Conservation (phyloP, 2,329 filamentous ascomycete species). For the Microdochium paspali region DNA sequence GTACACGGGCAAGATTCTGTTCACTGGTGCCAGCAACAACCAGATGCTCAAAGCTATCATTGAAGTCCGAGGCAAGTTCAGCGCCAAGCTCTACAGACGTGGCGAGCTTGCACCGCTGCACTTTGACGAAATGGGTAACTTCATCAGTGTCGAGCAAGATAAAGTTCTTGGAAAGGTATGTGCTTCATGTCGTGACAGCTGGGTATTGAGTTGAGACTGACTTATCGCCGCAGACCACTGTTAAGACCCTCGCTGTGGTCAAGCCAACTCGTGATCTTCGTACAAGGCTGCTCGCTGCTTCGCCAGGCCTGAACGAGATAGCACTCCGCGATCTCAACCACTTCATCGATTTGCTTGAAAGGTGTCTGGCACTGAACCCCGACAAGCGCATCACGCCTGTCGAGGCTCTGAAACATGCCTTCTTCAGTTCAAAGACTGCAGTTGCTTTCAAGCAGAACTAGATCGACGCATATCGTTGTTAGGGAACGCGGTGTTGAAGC, state of each 20-base stretch:
- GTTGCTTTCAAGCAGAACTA: slow-evolving; percentile 10
- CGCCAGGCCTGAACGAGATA: slow-evolving; percentile 61
- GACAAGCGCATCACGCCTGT: slow-evolving; percentile 82
- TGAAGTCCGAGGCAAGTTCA: slow-evolving; percentile 89
- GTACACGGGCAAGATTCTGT: slow-evolving; percentile 95
- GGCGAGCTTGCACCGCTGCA: slow-evolving; percentile 68
- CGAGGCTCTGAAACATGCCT: slow-evolving; percentile 83
- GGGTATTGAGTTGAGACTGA: slow-evolving; percentile 5
- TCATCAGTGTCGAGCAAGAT: slow-evolving; percentile 77
- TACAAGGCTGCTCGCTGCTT: slow-evolving; percentile 65
- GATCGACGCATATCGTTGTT: background rate
- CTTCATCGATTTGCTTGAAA: slow-evolving; percentile 82
- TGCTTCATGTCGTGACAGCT: slow-evolving; percentile 13
- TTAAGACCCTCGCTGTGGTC: slow-evolving; percentile 57
- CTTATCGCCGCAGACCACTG: slow-evolving; percentile 42
- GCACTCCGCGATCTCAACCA: slow-evolving; percentile 71
- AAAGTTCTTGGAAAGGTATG: slow-evolving; percentile 74
- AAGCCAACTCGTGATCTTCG: slow-evolving; percentile 78
- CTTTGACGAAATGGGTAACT: slow-evolving; percentile 79
- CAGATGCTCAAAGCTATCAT: slow-evolving; percentile 96
- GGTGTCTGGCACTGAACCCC: slow-evolving; percentile 80
- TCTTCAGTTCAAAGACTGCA: slow-evolving; percentile 49
- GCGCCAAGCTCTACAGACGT: slow-evolving; percentile 77
- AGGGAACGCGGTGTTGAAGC: background rate
- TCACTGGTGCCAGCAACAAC: slow-evolving; percentile 92